Base-by-base conservation (phyloP, 192 early-diverging fungal species). In the Podila minutissima region DNA sequence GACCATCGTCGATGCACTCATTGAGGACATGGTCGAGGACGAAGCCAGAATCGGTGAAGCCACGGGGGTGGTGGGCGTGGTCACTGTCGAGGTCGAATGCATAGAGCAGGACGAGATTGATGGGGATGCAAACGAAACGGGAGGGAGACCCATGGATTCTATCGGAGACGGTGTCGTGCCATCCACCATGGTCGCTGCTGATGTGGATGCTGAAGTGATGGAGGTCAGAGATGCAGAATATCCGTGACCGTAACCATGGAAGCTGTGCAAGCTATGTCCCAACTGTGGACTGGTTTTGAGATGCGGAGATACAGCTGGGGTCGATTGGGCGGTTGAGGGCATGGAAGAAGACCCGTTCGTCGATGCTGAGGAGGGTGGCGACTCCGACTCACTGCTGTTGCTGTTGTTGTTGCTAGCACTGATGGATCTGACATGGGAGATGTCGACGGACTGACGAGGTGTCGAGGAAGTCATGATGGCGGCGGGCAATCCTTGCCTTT, bases 151-250 rank as follows among this genome's bases (percentile, higher is more conserved):
- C 53, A 31, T n/a, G 32, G 66, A 37, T 9, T 9, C 2, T 46
- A 38, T 59, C 29, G 38, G 15, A 24, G 19, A 38, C 0, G 64
- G 32, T 29, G 22, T 38, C 4, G 37, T 58, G 3, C 38, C 19
- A 5, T 72, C 70, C 12, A 28, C 37, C 7, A n/a, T 64, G 15
- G 61, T 64, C 35, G 37, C 20, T 4, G 62, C 50, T n/a, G 62
- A 69, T 26, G 62, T 64, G 19, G 67, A 69, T 26, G 32, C 67
- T 13, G 67, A 61, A 22, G 58, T 28, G 22, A 70, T 70, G 3
- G 74, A 70, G 1, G 67, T 53, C 57, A 76, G 37, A 8, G 74
- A 70, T 8, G 58, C 20, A 1, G 74, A 69, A 31, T 75, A 24
- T 24, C 51, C 38, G 57, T 75, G 74, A 13, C 61, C 61, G 3